These are phyloP conservation scores for Leccinum rimulosum DNA, from an alignment of 768 basidiomycete species.

Conservation along the genomic window DNA sequence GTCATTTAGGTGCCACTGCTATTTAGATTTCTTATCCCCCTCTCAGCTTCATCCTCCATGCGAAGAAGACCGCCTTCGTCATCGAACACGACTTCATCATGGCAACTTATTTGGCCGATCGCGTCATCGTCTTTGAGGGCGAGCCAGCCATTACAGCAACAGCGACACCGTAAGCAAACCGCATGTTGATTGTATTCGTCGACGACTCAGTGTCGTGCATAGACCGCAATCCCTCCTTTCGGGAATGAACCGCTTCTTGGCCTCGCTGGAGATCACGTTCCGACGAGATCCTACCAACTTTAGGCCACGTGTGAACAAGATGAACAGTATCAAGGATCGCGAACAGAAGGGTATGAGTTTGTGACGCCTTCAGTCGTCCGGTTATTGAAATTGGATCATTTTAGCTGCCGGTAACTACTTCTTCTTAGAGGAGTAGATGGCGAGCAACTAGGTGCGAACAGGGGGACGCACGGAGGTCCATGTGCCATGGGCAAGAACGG, in stretches of 20 bases:
- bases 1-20: slow-evolving; percentile 10
- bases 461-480: not conserved
- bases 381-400: slow-evolving; percentile 11
- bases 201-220: slow-evolving; percentile 6
- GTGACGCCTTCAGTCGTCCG: not conserved
- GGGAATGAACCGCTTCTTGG: slow-evolving; percentile 98
- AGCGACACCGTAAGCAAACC: slow-evolving; percentile 74
- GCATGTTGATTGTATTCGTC: not conserved
- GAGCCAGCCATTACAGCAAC: slow-evolving; percentile 84
- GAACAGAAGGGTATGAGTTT: slow-evolving; percentile 73
- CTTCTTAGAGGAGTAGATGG: slow-evolving; percentile 78
- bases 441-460: not conserved
- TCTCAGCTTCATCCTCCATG: slow-evolving; percentile 83
- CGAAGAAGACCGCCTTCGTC: slow-evolving; percentile 97
- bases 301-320: slow-evolving; percentile 85
- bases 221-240: slow-evolving; percentile 93
- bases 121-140: slow-evolving; percentile 91
- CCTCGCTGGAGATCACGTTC: slow-evolving; percentile 96
- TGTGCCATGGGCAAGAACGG: not conserved
- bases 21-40: not conserved
- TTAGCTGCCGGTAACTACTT: slow-evolving; percentile 83
- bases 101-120: slow-evolving; percentile 98
- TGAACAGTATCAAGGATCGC: slow-evolving; percentile 80
- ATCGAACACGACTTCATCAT: slow-evolving; percentile 99
- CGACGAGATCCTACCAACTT: slow-evolving; percentile 95